Conservation (phyloP, 345 rosid genomes). For the Syzygium aromaticum region DNA sequence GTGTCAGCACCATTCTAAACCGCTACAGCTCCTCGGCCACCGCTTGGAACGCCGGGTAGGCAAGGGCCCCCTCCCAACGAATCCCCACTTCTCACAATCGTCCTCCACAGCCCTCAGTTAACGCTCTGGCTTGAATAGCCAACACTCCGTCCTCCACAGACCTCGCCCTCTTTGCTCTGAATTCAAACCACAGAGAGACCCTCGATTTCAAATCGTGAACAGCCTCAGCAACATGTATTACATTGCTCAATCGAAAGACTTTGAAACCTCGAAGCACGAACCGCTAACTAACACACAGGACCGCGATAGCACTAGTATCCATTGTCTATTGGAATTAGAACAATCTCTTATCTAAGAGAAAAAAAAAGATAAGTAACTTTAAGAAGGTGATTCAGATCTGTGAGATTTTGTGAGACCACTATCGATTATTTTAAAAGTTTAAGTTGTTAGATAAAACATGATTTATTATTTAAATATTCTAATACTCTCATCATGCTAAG, state of each 20-base stretch:
- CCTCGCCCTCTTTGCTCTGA: background rate
- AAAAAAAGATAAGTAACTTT: too few species aligned
- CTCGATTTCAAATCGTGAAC: background rate
- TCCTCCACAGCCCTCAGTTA: constrained; percentile 16
- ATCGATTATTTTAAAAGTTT: too few species aligned
- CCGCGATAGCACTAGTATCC: background rate
- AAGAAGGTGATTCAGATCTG: too few species aligned
- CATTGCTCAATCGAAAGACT: background rate
- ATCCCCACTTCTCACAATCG: constrained; percentile 17
- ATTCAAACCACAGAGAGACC: background rate
- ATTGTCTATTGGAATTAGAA: background rate
- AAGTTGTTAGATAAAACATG: too few species aligned
- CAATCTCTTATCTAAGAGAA: background rate
- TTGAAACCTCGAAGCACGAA: background rate
- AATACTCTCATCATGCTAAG: too few species aligned
- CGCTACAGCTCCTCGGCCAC: constrained; percentile 18
- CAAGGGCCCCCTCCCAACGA: constrained; percentile 22
- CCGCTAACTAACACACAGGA: background rate
- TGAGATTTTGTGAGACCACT: too few species aligned
- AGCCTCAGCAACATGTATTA: background rate
- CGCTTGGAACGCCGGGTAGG: constrained; percentile 24
- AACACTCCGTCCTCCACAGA: constrained; percentile 33
- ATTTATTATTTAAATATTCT: too few species aligned
- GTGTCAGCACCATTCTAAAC: constrained; percentile 36
- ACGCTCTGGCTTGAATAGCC: constrained; percentile 30